These are phyloP conservation scores for Camellia lanceoleosa DNA, from an alignment of 148 eudicot genomes.

Conservation along the genomic window DNA sequence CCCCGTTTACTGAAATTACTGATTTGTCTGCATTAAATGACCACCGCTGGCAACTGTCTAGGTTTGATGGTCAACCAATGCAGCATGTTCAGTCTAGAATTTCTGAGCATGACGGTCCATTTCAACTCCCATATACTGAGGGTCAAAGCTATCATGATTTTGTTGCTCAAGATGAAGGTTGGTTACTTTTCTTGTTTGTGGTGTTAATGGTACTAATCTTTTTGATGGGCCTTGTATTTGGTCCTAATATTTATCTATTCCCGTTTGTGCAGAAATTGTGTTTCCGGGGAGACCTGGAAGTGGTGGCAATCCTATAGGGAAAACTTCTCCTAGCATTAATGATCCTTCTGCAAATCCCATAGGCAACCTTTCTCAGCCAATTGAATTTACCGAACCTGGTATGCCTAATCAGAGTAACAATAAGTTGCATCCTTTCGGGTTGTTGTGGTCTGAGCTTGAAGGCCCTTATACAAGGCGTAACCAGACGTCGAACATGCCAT, in stretches of 20 bases:
- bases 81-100: constrained; percentile 34
- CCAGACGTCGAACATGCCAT: constrained; percentile 39
- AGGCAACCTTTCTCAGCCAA: constrained; percentile 36
- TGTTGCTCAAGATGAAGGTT: constrained; percentile 80
- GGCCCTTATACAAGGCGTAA: constrained; percentile 43
- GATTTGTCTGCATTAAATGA: constrained; percentile 33
- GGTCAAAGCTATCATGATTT: constrained; percentile 50
- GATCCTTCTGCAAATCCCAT: constrained; percentile 33
- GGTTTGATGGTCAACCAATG: constrained; percentile 39
- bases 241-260: constrained; percentile 2
- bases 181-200: not conserved
- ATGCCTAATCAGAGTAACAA: constrained; percentile 38
- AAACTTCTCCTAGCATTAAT: constrained; percentile 35
- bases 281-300: constrained; percentile 84
- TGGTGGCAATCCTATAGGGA: constrained; percentile 42
- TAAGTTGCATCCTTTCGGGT: constrained; percentile 89
- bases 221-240: not conserved
- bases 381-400: constrained; percentile 36
- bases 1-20: constrained; percentile 37
- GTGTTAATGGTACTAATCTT: not conserved
- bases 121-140: constrained; percentile 39
- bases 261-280: constrained; percentile 57
- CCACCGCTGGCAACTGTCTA: constrained; percentile 48
- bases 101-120: constrained; percentile 36
- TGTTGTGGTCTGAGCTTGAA: constrained; percentile 93